phyloP scores from a whole-genome alignment of 2,329 filamentous ascomycete species.

The Xylariomycetidae sp. region DNA sequence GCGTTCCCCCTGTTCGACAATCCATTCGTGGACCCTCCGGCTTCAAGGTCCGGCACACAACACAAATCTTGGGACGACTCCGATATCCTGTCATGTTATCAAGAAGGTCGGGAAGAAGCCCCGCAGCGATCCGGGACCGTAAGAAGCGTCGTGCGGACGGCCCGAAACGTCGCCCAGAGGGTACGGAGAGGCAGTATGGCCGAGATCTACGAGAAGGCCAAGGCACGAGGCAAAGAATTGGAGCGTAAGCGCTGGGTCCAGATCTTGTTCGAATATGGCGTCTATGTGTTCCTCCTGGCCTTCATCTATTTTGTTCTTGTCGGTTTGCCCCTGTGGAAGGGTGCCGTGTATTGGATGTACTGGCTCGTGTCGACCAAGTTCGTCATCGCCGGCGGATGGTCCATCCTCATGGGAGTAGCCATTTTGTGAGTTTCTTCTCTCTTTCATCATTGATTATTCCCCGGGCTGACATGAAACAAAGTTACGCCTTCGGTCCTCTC shows the following conservation, averaged over 20 bases:
- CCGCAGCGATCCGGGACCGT: too few relatives aligned
- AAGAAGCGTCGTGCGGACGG: slow-evolving; percentile 4
- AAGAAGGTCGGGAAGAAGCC: too few relatives aligned
- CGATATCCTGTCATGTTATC: too few relatives aligned
- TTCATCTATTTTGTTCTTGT: slow-evolving; percentile 43
- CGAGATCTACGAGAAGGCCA: slow-evolving; percentile 15
- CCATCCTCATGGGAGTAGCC: slow-evolving; percentile 34
- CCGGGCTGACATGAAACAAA: too few relatives aligned
- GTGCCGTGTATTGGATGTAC: slow-evolving; percentile 38
- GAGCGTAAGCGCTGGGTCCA: slow-evolving; percentile 16
- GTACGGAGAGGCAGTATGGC: slow-evolving; percentile 6
- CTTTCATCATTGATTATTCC: not conserved
- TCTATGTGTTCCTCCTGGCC: slow-evolving; percentile 23
- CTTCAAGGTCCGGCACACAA: too few relatives aligned
- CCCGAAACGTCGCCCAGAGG: slow-evolving; percentile 4
- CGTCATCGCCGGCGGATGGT: slow-evolving; percentile 34
- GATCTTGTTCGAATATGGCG: slow-evolving; percentile 13
- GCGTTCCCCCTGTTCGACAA: too few relatives aligned
- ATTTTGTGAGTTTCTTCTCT: slow-evolving; percentile 23
- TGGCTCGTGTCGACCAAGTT: slow-evolving; percentile 35
- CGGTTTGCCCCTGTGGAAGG: slow-evolving; percentile 41
- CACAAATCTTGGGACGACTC: too few relatives aligned
- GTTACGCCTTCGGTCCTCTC: slow-evolving; percentile 13
- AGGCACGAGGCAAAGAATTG: slow-evolving; percentile 10
- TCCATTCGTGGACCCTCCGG: too few relatives aligned